These are phyloP conservation scores for Fistulina hepatica DNA, from an alignment of 1,284 basidiomycete species.

Conservation along the genomic window DNA sequence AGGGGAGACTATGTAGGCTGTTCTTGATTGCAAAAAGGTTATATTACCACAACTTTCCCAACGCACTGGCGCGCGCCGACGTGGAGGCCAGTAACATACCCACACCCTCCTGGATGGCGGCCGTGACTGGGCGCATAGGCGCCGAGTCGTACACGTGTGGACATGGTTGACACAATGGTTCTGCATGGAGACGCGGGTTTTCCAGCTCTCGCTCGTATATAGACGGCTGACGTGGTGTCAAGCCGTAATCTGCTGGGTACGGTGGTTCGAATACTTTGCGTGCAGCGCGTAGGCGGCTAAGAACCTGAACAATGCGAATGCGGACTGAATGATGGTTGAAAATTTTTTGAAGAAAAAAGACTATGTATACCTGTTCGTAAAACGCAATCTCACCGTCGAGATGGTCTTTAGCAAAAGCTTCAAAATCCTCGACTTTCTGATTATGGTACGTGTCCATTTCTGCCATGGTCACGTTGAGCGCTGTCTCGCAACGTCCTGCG, in stretches of 20 bases:
- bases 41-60: slow-evolving; percentile 53
- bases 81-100: slow-evolving; percentile 45
- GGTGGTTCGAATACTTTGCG: slow-evolving; percentile 41
- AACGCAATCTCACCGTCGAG: slow-evolving; percentile 67
- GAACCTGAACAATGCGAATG: slow-evolving; percentile 31
- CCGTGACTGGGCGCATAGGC: slow-evolving; percentile 65
- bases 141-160: slow-evolving; percentile 68
- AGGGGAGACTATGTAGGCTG: too few species aligned
- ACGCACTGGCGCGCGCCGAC: slow-evolving; percentile 41
- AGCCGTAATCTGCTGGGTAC: slow-evolving; percentile 33
- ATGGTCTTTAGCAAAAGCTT: slow-evolving; percentile 47
- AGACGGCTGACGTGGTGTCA: slow-evolving; percentile 46
- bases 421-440: slow-evolving; percentile 65
- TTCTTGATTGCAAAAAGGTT: too few species aligned
- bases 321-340: not conserved
- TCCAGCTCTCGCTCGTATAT: slow-evolving; percentile 65
- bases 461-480: slow-evolving; percentile 78
- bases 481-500: slow-evolving; percentile 72
- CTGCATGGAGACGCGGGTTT: slow-evolving; percentile 36
- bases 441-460: slow-evolving; percentile 75
- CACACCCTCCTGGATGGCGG: slow-evolving; percentile 60
- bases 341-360: not conserved
- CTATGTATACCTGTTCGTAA: slow-evolving; percentile 47
- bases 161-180: slow-evolving; percentile 54
- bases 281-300: slow-evolving; percentile 43